Conservation (phyloP, 768 basidiomycete species). For the Pleurotus sapidus region DNA sequence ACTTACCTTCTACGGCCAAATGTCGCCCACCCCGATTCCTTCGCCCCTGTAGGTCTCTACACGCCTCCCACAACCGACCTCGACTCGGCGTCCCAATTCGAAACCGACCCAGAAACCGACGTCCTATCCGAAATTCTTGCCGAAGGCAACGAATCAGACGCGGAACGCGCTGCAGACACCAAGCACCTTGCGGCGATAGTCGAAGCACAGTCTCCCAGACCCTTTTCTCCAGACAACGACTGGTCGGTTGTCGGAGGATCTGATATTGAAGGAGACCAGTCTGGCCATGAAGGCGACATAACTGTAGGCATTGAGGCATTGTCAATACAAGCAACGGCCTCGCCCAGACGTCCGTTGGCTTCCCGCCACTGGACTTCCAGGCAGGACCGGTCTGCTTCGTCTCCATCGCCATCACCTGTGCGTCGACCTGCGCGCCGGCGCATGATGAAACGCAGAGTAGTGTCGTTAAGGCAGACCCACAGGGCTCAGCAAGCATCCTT, state of each 20-base stretch:
- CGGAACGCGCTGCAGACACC: constrained; percentile 21
- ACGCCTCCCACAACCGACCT: constrained; percentile 76
- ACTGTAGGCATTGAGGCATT: constrained; percentile 30
- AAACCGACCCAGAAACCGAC: constrained; percentile 50
- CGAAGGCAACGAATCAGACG: constrained; percentile 38
- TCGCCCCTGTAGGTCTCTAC: constrained; percentile 41
- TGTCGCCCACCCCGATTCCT: constrained; percentile 55
- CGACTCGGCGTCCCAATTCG: constrained; percentile 49
- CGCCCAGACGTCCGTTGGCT: constrained; percentile 9
- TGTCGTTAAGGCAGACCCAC: background rate
- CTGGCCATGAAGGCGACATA: constrained; percentile 23
- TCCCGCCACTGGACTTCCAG: constrained; percentile 23
- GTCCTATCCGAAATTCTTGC: constrained; percentile 49
- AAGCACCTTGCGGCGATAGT: constrained; percentile 22
- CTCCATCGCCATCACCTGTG: constrained; percentile 54
- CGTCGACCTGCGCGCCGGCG: constrained; percentile 27
- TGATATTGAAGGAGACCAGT: constrained; percentile 27
- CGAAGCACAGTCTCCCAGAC: constrained; percentile 9
- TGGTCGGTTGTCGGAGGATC: constrained; percentile 35
- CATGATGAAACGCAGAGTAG: constrained; percentile 8
- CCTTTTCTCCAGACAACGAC: constrained; percentile 14
- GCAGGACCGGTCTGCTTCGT: constrained; percentile 41
- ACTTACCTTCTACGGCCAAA: constrained; percentile 84
- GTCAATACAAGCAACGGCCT: constrained; percentile 22
- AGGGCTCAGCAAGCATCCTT: constrained; percentile 22